These are phyloP conservation scores for Citeromyces matritensis DNA, from an alignment of 805 yeast species.

Conservation along the genomic window DNA sequence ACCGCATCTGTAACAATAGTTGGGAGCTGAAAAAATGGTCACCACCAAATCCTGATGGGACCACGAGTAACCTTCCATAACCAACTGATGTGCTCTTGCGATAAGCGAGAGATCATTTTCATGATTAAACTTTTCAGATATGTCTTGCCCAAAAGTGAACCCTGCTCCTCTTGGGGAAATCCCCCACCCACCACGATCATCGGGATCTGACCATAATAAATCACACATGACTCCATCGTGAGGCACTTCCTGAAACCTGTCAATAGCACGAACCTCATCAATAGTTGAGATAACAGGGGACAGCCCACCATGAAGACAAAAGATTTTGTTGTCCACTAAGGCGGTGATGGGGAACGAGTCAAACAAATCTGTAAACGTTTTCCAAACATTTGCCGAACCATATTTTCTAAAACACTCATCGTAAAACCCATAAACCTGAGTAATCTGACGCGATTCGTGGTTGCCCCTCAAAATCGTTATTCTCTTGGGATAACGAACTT, in stretches of 20 bases:
- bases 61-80: slow-evolving; percentile 97
- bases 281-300: slow-evolving; percentile 90
- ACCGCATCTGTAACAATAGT: slow-evolving; percentile 95
- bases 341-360: slow-evolving; percentile 93
- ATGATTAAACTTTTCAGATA: slow-evolving; percentile 86
- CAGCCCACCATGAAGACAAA: slow-evolving; percentile 89
- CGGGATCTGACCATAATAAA: slow-evolving; percentile 93
- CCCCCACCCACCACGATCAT: slow-evolving; percentile 97
- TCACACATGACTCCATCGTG: slow-evolving; percentile 98
- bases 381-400: slow-evolving; percentile 90
- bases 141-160: slow-evolving; percentile 94
- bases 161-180: slow-evolving; percentile 98
- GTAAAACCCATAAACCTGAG: slow-evolving; percentile 92
- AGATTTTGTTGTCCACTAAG: slow-evolving; percentile 76
- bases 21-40: slow-evolving; percentile 90
- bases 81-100: slow-evolving; percentile 93
- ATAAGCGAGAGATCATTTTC: slow-evolving; percentile 72
- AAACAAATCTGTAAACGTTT: slow-evolving; percentile 77
- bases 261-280: slow-evolving; percentile 82
- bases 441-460: slow-evolving; percentile 90
- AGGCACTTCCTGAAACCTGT: slow-evolving; percentile 91
- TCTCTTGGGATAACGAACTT: slow-evolving; percentile 81
- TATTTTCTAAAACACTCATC: slow-evolving; percentile 91
- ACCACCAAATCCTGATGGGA: slow-evolving; percentile 89
- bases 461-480: slow-evolving; percentile 89